A percentile compares a stretch with the other conserved stretches of the same genome.
Evolutionary conservation across 2,329 filamentous ascomycete genomes (phyloP).

Genomic region (Sclerotinia minor): DNA sequence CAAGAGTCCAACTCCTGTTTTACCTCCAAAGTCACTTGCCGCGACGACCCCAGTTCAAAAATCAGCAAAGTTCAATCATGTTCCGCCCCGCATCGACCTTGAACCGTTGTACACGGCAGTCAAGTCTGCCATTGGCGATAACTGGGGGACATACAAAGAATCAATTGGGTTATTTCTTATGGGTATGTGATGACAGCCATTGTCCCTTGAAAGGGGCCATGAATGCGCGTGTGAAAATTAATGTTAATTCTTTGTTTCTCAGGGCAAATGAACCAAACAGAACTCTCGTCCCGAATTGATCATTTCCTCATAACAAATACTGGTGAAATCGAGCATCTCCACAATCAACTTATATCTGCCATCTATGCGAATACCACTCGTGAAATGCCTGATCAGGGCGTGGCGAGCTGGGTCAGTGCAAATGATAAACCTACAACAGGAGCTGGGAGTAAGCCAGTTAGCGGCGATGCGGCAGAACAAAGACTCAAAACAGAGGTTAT

Average conservation of each 20-base stretch:
- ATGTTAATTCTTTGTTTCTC: constrained; percentile 39
- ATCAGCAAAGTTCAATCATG: constrained; percentile 59
- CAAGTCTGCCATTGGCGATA: constrained; percentile 61
- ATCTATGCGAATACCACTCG: constrained; percentile 69
- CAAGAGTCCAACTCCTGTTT: constrained; percentile 58
- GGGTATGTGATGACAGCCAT: constrained; percentile 47
- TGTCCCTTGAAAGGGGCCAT: constrained; percentile 8
- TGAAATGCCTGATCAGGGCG: constrained; percentile 66
- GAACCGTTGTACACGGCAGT: constrained; percentile 64
- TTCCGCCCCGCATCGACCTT: constrained; percentile 66
- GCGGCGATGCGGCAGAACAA: constrained; percentile 65
- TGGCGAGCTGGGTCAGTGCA: constrained; percentile 70
- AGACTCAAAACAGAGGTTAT: constrained; percentile 68
- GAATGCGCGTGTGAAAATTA: constrained; percentile 4
- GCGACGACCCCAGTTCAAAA: constrained; percentile 51
- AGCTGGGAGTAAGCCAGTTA: constrained; percentile 60
- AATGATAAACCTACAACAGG: constrained; percentile 64
- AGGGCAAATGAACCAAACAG: constrained; percentile 64
- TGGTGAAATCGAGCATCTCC: constrained; percentile 60
- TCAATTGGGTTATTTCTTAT: constrained; percentile 62
- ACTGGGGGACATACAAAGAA: constrained; percentile 66
- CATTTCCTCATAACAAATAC: constrained; percentile 55
- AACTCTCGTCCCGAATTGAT: constrained; percentile 60
- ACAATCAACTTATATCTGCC: constrained; percentile 67
- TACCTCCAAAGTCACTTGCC: constrained; percentile 60